Conservation (phyloP, 208 protist genomes). For the Crithidia bombi region DNA sequence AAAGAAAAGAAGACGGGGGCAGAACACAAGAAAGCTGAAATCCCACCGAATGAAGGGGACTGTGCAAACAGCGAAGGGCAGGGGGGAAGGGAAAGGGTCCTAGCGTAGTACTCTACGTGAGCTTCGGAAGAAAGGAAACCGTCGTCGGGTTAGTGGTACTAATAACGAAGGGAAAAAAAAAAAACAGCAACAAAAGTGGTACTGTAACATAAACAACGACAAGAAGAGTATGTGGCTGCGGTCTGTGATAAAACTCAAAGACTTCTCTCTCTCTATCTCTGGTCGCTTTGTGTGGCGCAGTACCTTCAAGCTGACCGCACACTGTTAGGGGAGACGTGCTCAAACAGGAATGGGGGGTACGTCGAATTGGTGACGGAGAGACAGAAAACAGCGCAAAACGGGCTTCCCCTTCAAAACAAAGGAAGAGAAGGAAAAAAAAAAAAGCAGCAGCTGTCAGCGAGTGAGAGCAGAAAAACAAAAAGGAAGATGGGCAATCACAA, state of each 20-base stretch:
- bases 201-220: slow-evolving; percentile 6
- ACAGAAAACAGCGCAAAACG: background rate
- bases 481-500: no score
- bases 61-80: no score
- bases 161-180: slow-evolving; percentile 18
- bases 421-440: background rate
- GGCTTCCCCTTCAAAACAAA: background rate
- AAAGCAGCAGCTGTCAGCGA: background rate
- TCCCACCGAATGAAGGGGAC: no score
- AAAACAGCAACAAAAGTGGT: background rate
- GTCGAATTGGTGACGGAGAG: background rate
- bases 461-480: background rate
- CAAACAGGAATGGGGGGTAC: no score
- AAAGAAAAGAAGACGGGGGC: slow-evolving; percentile 12
- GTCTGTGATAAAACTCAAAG: background rate
- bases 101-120: background rate
- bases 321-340: no score
- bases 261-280: background rate
- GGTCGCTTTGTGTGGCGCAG: no score
- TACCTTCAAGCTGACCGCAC: no score
- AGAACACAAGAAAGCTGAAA: slow-evolving; percentile 12
- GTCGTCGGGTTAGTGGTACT: background rate
- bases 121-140: background rate
- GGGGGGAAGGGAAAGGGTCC: no score
- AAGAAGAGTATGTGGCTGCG: slow-evolving; percentile 5